Conservation (phyloP, 495 filamentous ascomycete genomes). For the Trichocladium uniseriatum region DNA sequence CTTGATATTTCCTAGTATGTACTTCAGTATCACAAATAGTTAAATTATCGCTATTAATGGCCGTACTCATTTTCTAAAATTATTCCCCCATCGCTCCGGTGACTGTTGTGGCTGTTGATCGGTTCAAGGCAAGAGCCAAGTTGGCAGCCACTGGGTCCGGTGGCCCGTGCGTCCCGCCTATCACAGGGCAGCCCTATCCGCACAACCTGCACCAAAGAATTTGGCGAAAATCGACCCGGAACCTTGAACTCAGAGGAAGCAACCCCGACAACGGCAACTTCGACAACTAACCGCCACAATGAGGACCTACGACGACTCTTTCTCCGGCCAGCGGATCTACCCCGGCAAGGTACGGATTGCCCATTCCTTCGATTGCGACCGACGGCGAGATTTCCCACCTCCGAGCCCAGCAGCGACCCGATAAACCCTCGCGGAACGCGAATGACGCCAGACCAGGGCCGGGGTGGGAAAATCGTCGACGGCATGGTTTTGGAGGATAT, state of each 20-base stretch:
- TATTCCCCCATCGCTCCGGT: too few species aligned
- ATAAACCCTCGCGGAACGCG: neutral
- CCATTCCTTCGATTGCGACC: constrained; percentile 5
- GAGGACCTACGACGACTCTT: constrained; percentile 97
- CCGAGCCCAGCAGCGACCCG: constrained; percentile 1
- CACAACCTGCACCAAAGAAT: constrained; percentile 31
- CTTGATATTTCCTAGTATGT: too few species aligned
- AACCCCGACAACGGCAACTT: constrained; percentile 29
- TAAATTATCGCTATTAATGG: too few species aligned
- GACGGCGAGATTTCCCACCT: constrained; percentile 9
- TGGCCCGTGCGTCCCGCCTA: constrained; percentile 22
- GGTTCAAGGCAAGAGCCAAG: too few species aligned
- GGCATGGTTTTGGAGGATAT: neutral
- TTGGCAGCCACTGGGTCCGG: neutral
- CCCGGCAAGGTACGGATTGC: constrained; percentile 80
- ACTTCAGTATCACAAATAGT: too few species aligned
- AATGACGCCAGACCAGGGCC: constrained; percentile 7
- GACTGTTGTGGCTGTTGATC: too few species aligned
- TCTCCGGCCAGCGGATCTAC: constrained; percentile 97
- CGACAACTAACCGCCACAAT: constrained; percentile 57
- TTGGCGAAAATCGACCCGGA: constrained; percentile 28
- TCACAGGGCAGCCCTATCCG: constrained; percentile 29
- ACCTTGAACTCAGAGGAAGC: constrained; percentile 25
- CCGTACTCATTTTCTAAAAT: too few species aligned
- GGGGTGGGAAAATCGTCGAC: constrained; percentile 4